Percentiles rank a stretch among this genome's conserved stretches.
These are phyloP conservation scores for Tricholoma saponaceum DNA, from an alignment of 768 basidiomycete species.

Conservation along the genomic window DNA sequence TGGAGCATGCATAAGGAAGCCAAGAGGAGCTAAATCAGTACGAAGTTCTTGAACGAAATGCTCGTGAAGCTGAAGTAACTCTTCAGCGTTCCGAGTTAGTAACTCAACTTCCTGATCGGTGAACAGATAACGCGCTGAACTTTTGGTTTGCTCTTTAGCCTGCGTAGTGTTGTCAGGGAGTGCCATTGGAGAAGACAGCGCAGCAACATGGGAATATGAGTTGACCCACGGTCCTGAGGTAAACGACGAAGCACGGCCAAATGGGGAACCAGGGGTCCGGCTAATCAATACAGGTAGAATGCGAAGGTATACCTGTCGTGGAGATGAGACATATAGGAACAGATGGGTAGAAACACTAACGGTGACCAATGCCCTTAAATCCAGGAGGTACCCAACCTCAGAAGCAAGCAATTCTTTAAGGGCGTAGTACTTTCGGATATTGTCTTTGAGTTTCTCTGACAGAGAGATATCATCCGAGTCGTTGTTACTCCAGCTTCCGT, in stretches of 20 bases:
- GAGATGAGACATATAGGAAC: neutral
- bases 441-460: constrained; percentile 39
- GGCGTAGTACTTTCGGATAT: constrained; percentile 60
- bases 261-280: constrained; percentile 34
- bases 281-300: constrained; percentile 46
- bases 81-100: constrained; percentile 63
- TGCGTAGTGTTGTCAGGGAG: constrained; percentile 20
- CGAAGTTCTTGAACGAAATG: constrained; percentile 55
- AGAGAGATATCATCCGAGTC: constrained; percentile 25
- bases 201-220: constrained; percentile 33
- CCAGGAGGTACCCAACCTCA: constrained; percentile 77
- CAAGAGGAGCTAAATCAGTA: constrained; percentile 44
- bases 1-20: constrained; percentile 35
- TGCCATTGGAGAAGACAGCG: constrained; percentile 20
- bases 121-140: constrained; percentile 46
- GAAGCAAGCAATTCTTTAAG: constrained; percentile 83
- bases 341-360: constrained; percentile 36
- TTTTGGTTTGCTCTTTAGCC: constrained; percentile 25
- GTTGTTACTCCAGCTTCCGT: constrained; percentile 24
- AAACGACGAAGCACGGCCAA: constrained; percentile 39
- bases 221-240: constrained; percentile 42
- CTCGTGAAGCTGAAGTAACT: constrained; percentile 68
- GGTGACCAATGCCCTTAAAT: constrained; percentile 72
- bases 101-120: constrained; percentile 52
- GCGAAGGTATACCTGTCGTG: constrained; percentile 59